phyloP scores from a whole-genome alignment of 139 green algal genomes.

The Chlorella sp. region DNA sequence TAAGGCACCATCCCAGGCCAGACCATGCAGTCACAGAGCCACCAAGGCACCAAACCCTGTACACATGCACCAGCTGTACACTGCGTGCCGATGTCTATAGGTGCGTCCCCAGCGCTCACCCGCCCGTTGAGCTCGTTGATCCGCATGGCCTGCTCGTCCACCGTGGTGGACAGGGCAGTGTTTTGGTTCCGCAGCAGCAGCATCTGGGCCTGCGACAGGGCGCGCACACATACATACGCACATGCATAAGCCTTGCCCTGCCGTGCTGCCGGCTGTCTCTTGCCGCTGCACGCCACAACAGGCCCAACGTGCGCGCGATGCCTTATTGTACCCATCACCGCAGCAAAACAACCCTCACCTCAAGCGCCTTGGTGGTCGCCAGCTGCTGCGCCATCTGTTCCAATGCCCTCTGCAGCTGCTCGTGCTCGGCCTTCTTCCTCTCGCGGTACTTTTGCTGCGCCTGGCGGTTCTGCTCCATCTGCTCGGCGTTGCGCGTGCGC shows the following conservation, averaged over 20 bases:
- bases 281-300: not conserved
- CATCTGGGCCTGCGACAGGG: not conserved
- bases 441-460: conserved; percentile 32
- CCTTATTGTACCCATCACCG: not conserved
- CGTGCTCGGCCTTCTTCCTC: conserved; percentile 34
- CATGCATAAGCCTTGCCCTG: too few relatives aligned
- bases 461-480: conserved; percentile 34
- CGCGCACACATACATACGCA: not conserved
- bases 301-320: not conserved
- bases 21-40: too few relatives aligned
- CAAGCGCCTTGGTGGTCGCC: conserved; percentile 27
- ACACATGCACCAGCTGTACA: too few relatives aligned
- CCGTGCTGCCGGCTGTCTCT: too few relatives aligned
- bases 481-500: conserved; percentile 11
- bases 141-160: not conserved
- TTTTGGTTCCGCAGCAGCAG: not conserved
- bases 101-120: not conserved
- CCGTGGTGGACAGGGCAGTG: not conserved
- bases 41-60: too few relatives aligned
- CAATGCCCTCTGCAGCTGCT: conserved; percentile 23
- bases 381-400: conserved; percentile 31
- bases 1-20: too few relatives aligned
- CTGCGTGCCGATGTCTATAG: not conserved
- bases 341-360: conserved; percentile 3
- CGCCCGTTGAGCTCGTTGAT: not conserved